These are phyloP conservation scores for Naumovozyma dairenensis DNA, from an alignment of 805 yeast genomes.

Conservation along the genomic window DNA sequence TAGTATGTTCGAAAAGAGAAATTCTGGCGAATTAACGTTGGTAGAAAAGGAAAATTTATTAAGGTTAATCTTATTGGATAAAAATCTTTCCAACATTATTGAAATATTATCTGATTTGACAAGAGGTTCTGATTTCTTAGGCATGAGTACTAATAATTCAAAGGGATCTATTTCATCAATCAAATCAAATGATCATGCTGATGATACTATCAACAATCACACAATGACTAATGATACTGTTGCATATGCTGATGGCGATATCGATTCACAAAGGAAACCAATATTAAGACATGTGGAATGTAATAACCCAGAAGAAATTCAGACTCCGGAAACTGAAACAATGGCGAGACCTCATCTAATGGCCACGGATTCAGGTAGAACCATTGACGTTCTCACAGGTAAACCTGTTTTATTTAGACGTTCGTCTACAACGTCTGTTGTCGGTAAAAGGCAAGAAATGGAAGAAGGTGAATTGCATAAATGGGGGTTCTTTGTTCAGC, in stretches of 20 bases:
- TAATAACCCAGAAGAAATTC: not conserved
- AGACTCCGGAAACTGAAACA: slow-evolving; percentile 3
- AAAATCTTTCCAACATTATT: slow-evolving; percentile 49
- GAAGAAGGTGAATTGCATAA: slow-evolving; percentile 90
- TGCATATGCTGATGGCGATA: not conserved
- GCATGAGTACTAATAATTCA: not conserved
- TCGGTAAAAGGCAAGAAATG: slow-evolving; percentile 63
- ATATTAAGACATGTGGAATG: slow-evolving; percentile 12
- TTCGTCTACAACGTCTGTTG: slow-evolving; percentile 53
- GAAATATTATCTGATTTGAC: slow-evolving; percentile 28
- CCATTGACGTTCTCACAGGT: slow-evolving; percentile 61
- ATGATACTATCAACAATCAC: not conserved
- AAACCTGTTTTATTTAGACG: slow-evolving; percentile 59
- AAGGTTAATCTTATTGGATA: slow-evolving; percentile 58
- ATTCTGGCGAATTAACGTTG: slow-evolving; percentile 41
- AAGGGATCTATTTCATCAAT: not conserved
- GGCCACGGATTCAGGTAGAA: slow-evolving; percentile 53
- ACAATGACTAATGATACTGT: not conserved
- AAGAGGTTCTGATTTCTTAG: slow-evolving; percentile 13
- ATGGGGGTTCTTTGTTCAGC: slow-evolving; percentile 73
- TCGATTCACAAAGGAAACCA: not conserved
- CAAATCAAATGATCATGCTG: not conserved
- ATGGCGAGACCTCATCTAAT: slow-evolving; percentile 53
- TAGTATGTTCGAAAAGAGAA: slow-evolving; percentile 49
- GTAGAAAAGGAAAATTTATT: slow-evolving; percentile 70